Evolutionary conservation across 2,329 filamentous ascomycete genomes (phyloP), one percentile per base, ranked within the genome.

Genomic region (Penicillium brevicompactum): DNA sequence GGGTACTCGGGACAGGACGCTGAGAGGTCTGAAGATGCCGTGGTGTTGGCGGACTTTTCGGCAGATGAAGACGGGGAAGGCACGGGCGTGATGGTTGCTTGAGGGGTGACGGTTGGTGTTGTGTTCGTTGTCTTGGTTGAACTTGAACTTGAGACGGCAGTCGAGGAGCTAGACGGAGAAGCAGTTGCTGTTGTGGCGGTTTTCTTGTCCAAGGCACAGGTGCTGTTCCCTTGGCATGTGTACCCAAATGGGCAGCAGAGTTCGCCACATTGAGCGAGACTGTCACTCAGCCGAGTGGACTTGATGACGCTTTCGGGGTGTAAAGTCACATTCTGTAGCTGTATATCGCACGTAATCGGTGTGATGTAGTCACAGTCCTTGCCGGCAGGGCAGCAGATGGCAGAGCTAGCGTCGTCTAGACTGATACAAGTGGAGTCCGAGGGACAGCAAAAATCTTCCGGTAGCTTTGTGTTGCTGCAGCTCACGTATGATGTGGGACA

Each of bases 161-260:
- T 41, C 34, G 56, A 42, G 7, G 48, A 38, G 27, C n/a, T 18
- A 8, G 48, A 42, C 13, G 55, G 38, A 14, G 61, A 40, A 9
- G 61, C 46, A 32, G 58, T 51, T 43, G 60, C 58, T 13, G 59
- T 59, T n/a, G 59, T 54, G 14, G 68, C 63, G 13, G 62, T 59
- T 8, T 56, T 55, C 31, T 63, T 64, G 49, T 70, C 59, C 51
- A 73, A 53, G 14, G 62, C 59, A 46, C 71, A 74, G 6, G 65
- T 61, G 24, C 55, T 69, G 53, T 63, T 54, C 30, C 67, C 66
- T 21, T 70, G 61, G 56, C 78, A 81, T n/a, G 60, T 67, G 56
- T 78, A 80, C 47, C 78, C 78, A 48, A 78, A 76, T 7, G 78
- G 77, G 64, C 78, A 81, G 58, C 78, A 81, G 2, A 53, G 62